Conservation (phyloP, 176 grass and related monocot genomes). For the Eleusine coracana region DNA sequence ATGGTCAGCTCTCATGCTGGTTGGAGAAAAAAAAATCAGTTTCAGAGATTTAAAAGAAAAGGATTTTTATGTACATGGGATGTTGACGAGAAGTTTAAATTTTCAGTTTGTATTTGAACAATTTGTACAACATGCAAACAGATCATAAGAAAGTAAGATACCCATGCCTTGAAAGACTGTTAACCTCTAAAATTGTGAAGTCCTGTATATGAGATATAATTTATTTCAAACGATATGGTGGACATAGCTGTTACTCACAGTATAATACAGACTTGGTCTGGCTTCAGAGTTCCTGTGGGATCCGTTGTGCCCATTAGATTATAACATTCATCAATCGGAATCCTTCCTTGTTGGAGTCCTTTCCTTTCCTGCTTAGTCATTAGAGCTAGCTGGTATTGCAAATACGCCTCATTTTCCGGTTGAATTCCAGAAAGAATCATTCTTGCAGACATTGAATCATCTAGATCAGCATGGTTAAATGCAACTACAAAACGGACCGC, state of each 20-base stretch:
- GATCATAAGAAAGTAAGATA: slow-evolving; percentile 13
- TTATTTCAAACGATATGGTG: neutral
- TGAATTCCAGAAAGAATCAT: slow-evolving; percentile 74
- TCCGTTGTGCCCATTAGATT: slow-evolving; percentile 75
- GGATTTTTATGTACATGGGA: neutral
- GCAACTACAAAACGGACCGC: slow-evolving; percentile 56
- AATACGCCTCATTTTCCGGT: slow-evolving; percentile 53
- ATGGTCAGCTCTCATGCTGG: too few species aligned
- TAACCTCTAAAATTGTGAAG: neutral
- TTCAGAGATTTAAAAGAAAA: neutral
- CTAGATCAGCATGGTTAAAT: slow-evolving; percentile 56
- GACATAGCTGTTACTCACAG: slow-evolving; percentile 49
- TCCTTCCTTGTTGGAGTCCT: slow-evolving; percentile 51
- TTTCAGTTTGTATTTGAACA: slow-evolving; percentile 2
- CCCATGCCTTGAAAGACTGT: neutral
- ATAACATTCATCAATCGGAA: slow-evolving; percentile 62
- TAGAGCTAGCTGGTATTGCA: slow-evolving; percentile 44
- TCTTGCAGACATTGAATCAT: slow-evolving; percentile 53
- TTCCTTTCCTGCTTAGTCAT: slow-evolving; percentile 55
- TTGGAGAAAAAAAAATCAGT: too few species aligned
- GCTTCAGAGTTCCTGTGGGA: slow-evolving; percentile 52
- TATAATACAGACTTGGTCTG: slow-evolving; percentile 72
- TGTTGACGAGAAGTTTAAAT: neutral
- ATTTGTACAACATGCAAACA: slow-evolving; percentile 29
- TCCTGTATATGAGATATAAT: neutral